A percentile compares a stretch with the other conserved stretches of the same genome.
phyloP scores from a whole-genome alignment of 495 filamentous ascomycete genomes.

The Neurospora sp. region DNA sequence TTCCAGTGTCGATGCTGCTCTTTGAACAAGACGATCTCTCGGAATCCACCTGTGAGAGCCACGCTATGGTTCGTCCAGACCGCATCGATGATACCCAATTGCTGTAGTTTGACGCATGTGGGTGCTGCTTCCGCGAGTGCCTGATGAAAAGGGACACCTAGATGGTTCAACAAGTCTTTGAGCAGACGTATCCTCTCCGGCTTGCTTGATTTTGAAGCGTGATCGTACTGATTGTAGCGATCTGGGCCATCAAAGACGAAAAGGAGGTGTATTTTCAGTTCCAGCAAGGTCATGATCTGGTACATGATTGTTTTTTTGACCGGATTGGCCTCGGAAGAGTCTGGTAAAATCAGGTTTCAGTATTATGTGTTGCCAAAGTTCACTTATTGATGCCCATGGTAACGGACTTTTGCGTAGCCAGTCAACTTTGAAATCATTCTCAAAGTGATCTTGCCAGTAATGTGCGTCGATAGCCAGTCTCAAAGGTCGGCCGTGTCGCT shows the following conservation, averaged over 20 bases:
- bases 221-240: not conserved
- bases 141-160: not conserved
- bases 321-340: not conserved
- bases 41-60: not conserved
- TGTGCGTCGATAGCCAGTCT: not conserved
- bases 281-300: not conserved
- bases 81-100: not conserved
- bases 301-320: not conserved
- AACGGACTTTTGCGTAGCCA: not conserved
- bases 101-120: not conserved
- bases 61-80: not conserved
- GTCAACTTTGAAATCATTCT: not conserved
- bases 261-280: not conserved
- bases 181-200: not conserved
- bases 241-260: conserved; percentile 4
- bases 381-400: not conserved
- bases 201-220: not conserved
- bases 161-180: not conserved
- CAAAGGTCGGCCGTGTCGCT: not conserved
- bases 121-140: not conserved
- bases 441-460: not conserved
- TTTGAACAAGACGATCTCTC: not conserved
- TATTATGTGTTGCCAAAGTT: not conserved
- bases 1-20: not conserved
- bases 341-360: not conserved